Evolutionary conservation across 169 alveolate species (phyloP).

Genomic region (Eimeria necatrix): DNA sequence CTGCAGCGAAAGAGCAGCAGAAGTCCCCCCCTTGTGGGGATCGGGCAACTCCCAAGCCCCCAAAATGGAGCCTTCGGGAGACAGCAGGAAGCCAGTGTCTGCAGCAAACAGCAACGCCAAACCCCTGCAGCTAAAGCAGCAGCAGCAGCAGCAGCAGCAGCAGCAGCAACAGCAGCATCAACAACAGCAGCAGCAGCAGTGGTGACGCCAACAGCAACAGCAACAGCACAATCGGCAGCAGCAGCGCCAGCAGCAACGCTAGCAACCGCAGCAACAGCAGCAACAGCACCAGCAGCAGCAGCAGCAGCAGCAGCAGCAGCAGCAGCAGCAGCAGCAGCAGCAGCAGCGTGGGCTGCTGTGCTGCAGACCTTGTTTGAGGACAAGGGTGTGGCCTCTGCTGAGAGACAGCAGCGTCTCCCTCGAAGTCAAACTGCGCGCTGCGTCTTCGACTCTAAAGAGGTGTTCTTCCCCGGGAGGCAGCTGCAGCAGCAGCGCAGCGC

Average conservation of each 20-base stretch:
- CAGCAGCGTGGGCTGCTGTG: constrained; percentile 17
- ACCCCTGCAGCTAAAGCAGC: constrained; percentile 21
- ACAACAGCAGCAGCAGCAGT: constrained; percentile 12
- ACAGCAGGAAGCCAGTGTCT: constrained; percentile 45
- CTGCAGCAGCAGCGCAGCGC: too few relatives aligned
- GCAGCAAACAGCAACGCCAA: background rate
- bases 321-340: constrained; percentile 46
- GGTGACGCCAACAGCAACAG: too few relatives aligned
- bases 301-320: background rate
- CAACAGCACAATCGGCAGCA: too few relatives aligned
- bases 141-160: constrained; percentile 8
- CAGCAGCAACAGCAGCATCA: background rate
- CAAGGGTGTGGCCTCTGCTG: constrained; percentile 33
- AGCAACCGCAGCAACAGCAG: too few relatives aligned
- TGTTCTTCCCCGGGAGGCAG: constrained; percentile 20
- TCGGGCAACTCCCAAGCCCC: constrained; percentile 45
- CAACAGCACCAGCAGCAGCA: background rate
- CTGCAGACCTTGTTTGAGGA: constrained; percentile 41
- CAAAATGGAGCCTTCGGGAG: constrained; percentile 42
- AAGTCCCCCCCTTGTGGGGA: background rate
- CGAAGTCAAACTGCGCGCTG: constrained; percentile 10
- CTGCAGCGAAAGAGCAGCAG: constrained; percentile 35
- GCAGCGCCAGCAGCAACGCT: too few relatives aligned
- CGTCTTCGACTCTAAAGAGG: constrained; percentile 17
- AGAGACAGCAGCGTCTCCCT: constrained; percentile 30